Conservation (phyloP, 164 flowering plant genomes). For the Chimonanthus salicifolius region DNA sequence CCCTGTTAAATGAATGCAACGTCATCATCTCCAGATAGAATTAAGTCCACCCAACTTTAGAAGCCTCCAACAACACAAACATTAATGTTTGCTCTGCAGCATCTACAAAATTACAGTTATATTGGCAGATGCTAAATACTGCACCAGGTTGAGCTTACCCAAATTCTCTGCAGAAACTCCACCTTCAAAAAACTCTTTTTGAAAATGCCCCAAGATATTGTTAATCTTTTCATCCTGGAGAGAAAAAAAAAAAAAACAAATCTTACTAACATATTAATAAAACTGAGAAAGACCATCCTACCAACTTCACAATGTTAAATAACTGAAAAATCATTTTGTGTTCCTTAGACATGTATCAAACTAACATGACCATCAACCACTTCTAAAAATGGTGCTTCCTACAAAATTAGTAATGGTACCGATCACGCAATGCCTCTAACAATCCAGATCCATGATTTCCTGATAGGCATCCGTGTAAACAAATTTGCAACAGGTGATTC, state of each 20-base stretch:
- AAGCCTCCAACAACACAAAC: not conserved
- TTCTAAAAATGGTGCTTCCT: too few relatives aligned
- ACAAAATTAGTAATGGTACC: too few relatives aligned
- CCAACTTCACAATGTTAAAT: not conserved
- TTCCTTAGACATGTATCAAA: not conserved
- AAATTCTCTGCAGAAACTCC: constrained; percentile 63
- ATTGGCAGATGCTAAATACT: not conserved
- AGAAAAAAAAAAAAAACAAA: not conserved
- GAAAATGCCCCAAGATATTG: constrained; percentile 68
- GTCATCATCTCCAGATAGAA: constrained; percentile 9
- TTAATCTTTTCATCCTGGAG: constrained; percentile 48
- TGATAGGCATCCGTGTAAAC: too few relatives aligned
- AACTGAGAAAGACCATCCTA: not conserved
- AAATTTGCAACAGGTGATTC: too few relatives aligned
- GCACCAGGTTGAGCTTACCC: constrained; percentile 34
- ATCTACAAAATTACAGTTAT: constrained; percentile 1
- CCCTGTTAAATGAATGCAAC: constrained; percentile 39
- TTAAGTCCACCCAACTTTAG: not conserved
- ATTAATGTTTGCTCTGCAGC: not conserved
- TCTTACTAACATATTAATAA: not conserved
- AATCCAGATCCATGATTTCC: too few relatives aligned
- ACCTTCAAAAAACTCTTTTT: constrained; percentile 66
- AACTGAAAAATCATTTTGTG: not conserved
- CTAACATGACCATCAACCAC: not conserved
- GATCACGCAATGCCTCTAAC: too few relatives aligned